A percentile compares a stretch with the other conserved stretches of the same genome.
Evolutionary conservation across 2,329 filamentous ascomycete genomes (phyloP).

Genomic region (Pseudogymnoascus sp.): DNA sequence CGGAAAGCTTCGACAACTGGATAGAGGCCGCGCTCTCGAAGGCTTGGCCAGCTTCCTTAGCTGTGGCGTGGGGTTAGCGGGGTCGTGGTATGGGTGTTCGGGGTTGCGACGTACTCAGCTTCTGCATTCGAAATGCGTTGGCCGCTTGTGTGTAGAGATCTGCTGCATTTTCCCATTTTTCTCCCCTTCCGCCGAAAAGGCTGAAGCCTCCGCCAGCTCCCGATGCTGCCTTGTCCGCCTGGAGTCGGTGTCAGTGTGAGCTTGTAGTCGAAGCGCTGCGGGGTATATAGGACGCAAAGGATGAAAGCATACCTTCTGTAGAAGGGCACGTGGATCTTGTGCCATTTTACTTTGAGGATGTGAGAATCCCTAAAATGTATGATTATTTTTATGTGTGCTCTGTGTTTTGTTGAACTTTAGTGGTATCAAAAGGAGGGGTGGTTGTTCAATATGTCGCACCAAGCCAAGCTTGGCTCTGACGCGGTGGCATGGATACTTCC

Average conservation of each 20-base stretch:
- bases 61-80: not conserved
- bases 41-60: slow-evolving; percentile 75
- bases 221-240: slow-evolving; percentile 82
- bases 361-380: slow-evolving; percentile 13
- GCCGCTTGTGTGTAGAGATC: slow-evolving; percentile 83
- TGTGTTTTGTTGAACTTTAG: not conserved
- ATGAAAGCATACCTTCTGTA: slow-evolving; percentile 60
- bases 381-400: slow-evolving; percentile 13
- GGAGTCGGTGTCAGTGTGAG: slow-evolving; percentile 21
- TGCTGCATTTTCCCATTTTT: slow-evolving; percentile 85
- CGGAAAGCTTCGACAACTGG: slow-evolving; percentile 73
- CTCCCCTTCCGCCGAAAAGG: slow-evolving; percentile 78
- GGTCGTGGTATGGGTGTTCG: slow-evolving; percentile 10
- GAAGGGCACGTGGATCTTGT: slow-evolving; percentile 69
- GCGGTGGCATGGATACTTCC: slow-evolving; percentile 9
- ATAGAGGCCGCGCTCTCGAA: slow-evolving; percentile 83
- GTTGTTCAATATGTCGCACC: slow-evolving; percentile 3
- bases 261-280: slow-evolving; percentile 16
- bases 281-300: not conserved
- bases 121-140: slow-evolving; percentile 86
- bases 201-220: slow-evolving; percentile 76
- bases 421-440: not conserved
- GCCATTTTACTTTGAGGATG: slow-evolving; percentile 45
- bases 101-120: slow-evolving; percentile 54
- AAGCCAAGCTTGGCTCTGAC: slow-evolving; percentile 9